These are phyloP conservation scores for Fusarium temperatum DNA, from an alignment of 2,329 filamentous ascomycete genomes.

Conservation along the genomic window DNA sequence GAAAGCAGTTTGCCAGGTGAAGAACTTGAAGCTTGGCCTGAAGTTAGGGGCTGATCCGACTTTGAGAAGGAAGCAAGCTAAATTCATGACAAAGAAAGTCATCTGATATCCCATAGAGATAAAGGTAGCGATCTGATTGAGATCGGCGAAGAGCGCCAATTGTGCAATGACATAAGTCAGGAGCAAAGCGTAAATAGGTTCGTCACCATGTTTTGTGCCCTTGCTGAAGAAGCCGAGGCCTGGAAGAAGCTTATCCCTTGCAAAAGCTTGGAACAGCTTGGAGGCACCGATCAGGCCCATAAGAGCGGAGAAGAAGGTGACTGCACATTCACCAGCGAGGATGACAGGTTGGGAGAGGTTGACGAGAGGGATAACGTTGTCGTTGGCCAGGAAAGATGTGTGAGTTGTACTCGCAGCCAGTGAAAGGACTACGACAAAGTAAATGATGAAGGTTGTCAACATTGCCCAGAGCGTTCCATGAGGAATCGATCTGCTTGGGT, in stretches of 20 bases:
- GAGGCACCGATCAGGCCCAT: slow-evolving; percentile 90
- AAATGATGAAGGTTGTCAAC: slow-evolving; percentile 77
- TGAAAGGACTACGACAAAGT: slow-evolving; percentile 79
- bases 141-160: slow-evolving; percentile 80
- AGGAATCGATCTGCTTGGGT: slow-evolving; percentile 85
- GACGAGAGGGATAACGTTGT: slow-evolving; percentile 83
- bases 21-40: slow-evolving; percentile 86
- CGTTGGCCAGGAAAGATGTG: slow-evolving; percentile 75
- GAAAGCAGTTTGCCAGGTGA: slow-evolving; percentile 85
- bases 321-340: slow-evolving; percentile 83
- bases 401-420: slow-evolving; percentile 81
- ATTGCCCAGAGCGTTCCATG: slow-evolving; percentile 84
- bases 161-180: slow-evolving; percentile 81
- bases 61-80: slow-evolving; percentile 87
- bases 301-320: slow-evolving; percentile 83
- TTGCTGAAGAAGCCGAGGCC: slow-evolving; percentile 78
- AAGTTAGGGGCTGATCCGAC: slow-evolving; percentile 91
- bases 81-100: slow-evolving; percentile 89
- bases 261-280: slow-evolving; percentile 85
- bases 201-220: slow-evolving; percentile 76
- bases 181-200: slow-evolving; percentile 79
- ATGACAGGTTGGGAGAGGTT: slow-evolving; percentile 79
- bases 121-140: slow-evolving; percentile 89
- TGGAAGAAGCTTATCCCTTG: slow-evolving; percentile 80
- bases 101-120: slow-evolving; percentile 94